Conservation (phyloP, 139 green algal species). For the Gonium pectorale region DNA sequence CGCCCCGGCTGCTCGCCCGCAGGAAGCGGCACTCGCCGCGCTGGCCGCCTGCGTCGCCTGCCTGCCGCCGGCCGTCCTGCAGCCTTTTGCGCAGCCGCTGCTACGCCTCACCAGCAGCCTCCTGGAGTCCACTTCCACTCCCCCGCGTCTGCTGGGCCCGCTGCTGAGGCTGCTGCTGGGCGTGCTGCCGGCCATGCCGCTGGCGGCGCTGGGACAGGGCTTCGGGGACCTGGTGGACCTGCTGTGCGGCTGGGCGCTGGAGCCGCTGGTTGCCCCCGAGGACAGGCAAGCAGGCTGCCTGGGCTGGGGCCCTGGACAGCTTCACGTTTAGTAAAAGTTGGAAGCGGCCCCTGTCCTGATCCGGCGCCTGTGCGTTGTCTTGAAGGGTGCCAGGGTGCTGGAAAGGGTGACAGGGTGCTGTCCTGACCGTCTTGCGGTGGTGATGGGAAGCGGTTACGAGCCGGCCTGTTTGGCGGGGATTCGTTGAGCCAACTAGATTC, state of each 20-base stretch:
- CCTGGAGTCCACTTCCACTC: conserved; percentile 24
- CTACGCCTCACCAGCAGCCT: conserved; percentile 1
- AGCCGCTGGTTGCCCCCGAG: neutral
- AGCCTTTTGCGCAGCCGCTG: neutral
- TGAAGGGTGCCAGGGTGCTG: too few relatives aligned
- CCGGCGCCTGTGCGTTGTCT: too few relatives aligned
- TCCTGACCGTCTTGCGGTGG: too few relatives aligned
- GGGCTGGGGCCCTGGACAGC: too few relatives aligned
- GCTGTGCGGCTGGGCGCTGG: conserved; percentile 38
- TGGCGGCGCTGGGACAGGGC: conserved; percentile 15
- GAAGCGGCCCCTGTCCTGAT: too few relatives aligned
- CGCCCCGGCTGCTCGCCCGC: neutral
- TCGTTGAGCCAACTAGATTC: too few relatives aligned
- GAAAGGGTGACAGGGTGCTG: too few relatives aligned
- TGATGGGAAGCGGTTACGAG: too few relatives aligned
- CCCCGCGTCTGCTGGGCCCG: conserved; percentile 36
- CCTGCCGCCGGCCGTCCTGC: neutral
- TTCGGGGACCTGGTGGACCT: conserved; percentile 38
- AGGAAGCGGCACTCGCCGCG: conserved; percentile 16
- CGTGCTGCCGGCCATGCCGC: conserved; percentile 10
- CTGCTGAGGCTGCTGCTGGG: conserved; percentile 33
- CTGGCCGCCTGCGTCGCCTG: conserved; percentile 4
- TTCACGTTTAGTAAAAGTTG: too few relatives aligned
- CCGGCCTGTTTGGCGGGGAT: too few relatives aligned
- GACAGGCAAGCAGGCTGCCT: too few relatives aligned